Evolutionary conservation across 1,139 yeast genomes (phyloP).

Genomic region (Scheffersomyces quercinus): DNA sequence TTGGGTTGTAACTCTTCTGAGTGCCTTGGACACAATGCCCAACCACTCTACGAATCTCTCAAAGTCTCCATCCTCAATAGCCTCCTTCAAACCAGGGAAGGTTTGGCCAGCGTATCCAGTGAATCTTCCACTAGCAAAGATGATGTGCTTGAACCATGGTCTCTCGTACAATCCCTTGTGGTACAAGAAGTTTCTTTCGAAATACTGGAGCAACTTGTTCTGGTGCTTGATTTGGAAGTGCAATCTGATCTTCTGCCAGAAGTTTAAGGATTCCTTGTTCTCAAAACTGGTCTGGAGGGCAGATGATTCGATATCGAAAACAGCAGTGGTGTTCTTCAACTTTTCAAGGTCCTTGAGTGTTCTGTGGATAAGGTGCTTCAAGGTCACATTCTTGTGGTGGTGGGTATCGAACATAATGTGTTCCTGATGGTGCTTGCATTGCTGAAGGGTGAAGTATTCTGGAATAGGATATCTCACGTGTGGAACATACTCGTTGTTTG

Average conservation of each 20-base stretch:
- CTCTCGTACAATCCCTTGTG: conserved; percentile 64
- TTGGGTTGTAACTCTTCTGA: conserved; percentile 27
- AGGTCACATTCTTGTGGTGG: conserved; percentile 23
- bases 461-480: conserved; percentile 26
- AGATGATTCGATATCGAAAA: conserved; percentile 39
- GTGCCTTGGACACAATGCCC: conserved; percentile 42
- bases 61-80: conserved; percentile 67
- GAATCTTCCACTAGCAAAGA: conserved; percentile 80
- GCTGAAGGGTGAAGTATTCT: conserved; percentile 19
- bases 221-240: conserved; percentile 33
- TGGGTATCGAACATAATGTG: conserved; percentile 8
- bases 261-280: conserved; percentile 29
- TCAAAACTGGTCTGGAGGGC: conserved; percentile 39
- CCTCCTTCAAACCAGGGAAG: conserved; percentile 78
- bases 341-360: conserved; percentile 27
- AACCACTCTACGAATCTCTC: conserved; percentile 59
- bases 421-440: conserved; percentile 19
- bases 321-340: conserved; percentile 25
- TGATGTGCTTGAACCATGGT: conserved; percentile 84
- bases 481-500: conserved; percentile 2
- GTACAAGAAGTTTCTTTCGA: conserved; percentile 68
- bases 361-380: conserved; percentile 27
- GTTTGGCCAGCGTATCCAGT: conserved; percentile 87
- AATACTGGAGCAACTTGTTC: conserved; percentile 48
- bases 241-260: conserved; percentile 46